Evolutionary conservation across 805 yeast species (phyloP), one percentile per base, ranked within the genome.

Genomic region (Barnettozyma siamensis): DNA sequence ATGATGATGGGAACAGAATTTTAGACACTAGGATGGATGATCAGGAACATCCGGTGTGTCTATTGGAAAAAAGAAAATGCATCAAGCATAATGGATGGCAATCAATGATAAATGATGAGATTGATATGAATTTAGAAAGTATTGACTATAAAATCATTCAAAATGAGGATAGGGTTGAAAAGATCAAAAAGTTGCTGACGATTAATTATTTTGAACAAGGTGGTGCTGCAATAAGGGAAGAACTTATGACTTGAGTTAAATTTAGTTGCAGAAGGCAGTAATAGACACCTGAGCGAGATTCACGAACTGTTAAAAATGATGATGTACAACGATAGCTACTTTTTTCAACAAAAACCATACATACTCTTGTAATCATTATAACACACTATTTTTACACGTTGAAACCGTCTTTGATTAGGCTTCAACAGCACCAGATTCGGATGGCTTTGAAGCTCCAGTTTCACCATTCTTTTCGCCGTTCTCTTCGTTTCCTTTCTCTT

Each of bases 31-130:
- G 9, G 9, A 6, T 7, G 24, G 9, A 7, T 21, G 13, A 26
- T 5, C 6, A 26, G 6, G 13, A 13, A 26, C 29, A 26, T 7
- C 11, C 29, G 12, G 13, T 26, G 11, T 80, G 87, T 50, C 53
- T 77, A 7, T 56, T 63, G 9, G 85, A 80, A 37, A 72, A 72
- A 45, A 66, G 71, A 40, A 78, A 76, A 48, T 80, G 88, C 54
- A 54, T 54, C 3, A 70, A 73, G 35, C 88, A 80, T 47, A 65
- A 61, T 36, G 73, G 75, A 2, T 75, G 80, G 79, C 61, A 63
- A 40, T 44, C 51, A 12, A 62, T 67, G 30, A 45, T 58, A 13
- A 47, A 47, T 36, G 65, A 62, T 35, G 67, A 66, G 35, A 59
- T 73, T 24, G 65, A 64, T 28, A 33, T 56, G 21, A 59, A 62